Percentiles rank a stretch among this genome's conserved stretches.
Evolutionary conservation across 1,139 yeast genomes (phyloP).

Genomic region (Tardiomyces blankii): DNA sequence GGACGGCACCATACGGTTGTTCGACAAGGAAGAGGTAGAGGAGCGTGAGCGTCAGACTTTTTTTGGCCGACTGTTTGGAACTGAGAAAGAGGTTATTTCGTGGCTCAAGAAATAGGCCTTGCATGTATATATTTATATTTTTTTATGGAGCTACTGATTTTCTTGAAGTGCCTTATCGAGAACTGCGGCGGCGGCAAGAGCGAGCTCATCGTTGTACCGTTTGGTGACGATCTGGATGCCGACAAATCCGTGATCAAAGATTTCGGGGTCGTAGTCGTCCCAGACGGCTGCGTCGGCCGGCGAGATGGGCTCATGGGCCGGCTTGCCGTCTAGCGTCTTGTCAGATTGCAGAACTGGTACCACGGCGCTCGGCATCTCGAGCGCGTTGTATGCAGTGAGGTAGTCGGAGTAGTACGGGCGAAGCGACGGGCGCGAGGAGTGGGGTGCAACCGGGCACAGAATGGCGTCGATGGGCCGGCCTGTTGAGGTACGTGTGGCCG

Average conservation of each 20-base stretch:
- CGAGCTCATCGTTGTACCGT: background rate
- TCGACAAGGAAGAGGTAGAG: conserved; percentile 33
- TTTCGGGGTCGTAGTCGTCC: background rate
- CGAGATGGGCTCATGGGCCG: background rate
- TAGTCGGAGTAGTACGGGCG: background rate
- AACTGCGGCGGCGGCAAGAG: background rate
- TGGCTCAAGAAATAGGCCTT: conserved; percentile 6
- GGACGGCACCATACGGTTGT: conserved; percentile 37
- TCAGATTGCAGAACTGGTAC: background rate
- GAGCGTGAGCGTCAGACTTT: conserved; percentile 28
- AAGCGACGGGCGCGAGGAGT: background rate
- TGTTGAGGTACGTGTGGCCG: background rate
- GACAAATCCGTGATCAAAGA: background rate
- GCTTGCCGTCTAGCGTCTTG: background rate
- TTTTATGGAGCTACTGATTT: background rate
- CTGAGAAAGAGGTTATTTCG: conserved; percentile 14
- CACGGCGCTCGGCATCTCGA: background rate
- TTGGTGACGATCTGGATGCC: conserved; percentile 1
- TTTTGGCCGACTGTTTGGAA: conserved; percentile 34
- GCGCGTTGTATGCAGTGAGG: background rate
- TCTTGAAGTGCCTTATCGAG: background rate
- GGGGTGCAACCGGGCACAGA: background rate
- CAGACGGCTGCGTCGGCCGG: background rate
- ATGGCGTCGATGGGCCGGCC: background rate
- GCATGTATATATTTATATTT: background rate